Conservation (phyloP, 2,329 filamentous ascomycete species). For the Pleomassaria siparia region DNA sequence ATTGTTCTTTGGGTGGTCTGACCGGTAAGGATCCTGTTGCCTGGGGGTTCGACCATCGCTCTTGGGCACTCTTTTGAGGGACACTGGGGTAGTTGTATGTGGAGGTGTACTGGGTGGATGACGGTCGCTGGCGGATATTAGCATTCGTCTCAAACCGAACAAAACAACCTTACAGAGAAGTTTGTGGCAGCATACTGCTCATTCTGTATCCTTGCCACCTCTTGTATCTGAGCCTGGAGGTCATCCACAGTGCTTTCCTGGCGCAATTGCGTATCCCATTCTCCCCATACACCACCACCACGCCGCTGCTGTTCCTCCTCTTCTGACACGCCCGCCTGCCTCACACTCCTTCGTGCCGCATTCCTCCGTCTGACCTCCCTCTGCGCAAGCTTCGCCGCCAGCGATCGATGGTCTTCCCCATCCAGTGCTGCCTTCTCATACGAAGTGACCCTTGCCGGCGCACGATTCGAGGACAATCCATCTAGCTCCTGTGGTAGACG, state of each 20-base stretch:
- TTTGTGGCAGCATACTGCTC: constrained; percentile 25
- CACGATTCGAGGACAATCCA: constrained; percentile 17
- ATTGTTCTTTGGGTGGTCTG: constrained; percentile 37
- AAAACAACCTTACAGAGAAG: constrained; percentile 21
- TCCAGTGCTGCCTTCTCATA: constrained; percentile 35
- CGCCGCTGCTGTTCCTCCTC: constrained; percentile 61
- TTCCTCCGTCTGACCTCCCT: constrained; percentile 39
- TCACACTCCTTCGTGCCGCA: constrained; percentile 50
- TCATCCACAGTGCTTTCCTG: constrained; percentile 43
- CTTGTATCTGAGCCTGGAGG: constrained; percentile 55
- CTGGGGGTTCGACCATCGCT: constrained; percentile 34
- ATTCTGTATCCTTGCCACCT: constrained; percentile 47
- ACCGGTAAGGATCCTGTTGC: constrained; percentile 37
- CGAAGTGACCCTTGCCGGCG: constrained; percentile 18
- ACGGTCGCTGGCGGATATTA: constrained; percentile 25
- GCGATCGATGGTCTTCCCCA: constrained; percentile 32
- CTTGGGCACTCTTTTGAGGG: constrained; percentile 42
- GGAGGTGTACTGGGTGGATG: constrained; percentile 23
- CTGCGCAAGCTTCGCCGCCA: constrained; percentile 39
- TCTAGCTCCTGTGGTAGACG: constrained; percentile 27
- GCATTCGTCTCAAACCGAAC: constrained; percentile 1
- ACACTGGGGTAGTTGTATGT: constrained; percentile 49
- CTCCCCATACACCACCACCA: constrained; percentile 55
- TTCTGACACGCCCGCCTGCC: constrained; percentile 59
- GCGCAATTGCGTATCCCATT: constrained; percentile 50